These are phyloP conservation scores for Picea sitchensis DNA, from an alignment of 75 land plant species.

Conservation along the genomic window DNA sequence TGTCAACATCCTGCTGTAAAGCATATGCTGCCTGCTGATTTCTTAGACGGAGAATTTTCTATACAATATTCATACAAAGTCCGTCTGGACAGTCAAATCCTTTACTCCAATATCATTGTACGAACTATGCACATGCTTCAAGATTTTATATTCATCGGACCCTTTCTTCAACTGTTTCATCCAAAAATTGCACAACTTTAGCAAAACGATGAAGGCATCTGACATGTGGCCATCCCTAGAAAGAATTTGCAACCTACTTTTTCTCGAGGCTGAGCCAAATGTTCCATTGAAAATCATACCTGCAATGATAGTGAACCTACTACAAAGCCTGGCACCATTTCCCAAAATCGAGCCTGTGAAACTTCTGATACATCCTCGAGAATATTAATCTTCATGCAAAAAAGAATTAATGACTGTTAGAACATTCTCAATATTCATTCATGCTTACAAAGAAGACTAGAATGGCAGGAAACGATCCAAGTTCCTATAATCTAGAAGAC, in stretches of 20 bases:
- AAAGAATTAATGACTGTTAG: not conserved
- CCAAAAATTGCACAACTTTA: not conserved
- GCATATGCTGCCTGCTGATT: not conserved
- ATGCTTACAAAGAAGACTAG: not conserved
- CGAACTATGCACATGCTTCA: constrained; percentile 67
- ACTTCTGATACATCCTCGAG: constrained; percentile 73
- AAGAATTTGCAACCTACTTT: not conserved
- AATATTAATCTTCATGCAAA: constrained; percentile 42
- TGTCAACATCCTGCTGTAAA: not conserved
- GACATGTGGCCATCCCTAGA: not conserved
- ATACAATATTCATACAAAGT: not conserved
- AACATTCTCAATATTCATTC: not conserved
- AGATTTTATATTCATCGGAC: constrained; percentile 50
- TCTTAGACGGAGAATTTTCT: not conserved
- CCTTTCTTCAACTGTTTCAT: constrained; percentile 57
- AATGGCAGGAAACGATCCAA: not conserved
- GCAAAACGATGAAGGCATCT: not conserved
- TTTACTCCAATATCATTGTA: constrained; percentile 87
- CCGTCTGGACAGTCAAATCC: constrained; percentile 80
- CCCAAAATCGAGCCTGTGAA: constrained; percentile 87
- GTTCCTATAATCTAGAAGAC: not conserved
- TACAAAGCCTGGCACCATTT: constrained; percentile 86
- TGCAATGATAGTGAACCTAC: constrained; percentile 75
- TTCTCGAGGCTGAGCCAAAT: not conserved
- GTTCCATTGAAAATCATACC: constrained; percentile 30